Base-by-base conservation (phyloP, 805 yeast species). In the Wickerhamiella sorbophila region DNA sequence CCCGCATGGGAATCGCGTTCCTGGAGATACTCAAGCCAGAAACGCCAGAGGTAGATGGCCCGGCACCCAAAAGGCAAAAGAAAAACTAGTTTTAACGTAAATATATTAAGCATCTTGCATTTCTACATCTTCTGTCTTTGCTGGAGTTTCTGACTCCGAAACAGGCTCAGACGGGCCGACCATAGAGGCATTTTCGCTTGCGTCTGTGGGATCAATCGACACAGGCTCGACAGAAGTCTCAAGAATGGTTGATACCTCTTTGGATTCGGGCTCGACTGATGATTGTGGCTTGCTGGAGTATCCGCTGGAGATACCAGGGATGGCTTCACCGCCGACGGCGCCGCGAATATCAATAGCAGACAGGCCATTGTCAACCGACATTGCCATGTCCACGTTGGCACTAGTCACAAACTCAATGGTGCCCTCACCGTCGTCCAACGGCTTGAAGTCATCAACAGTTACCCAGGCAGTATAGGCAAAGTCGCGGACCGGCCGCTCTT, bases 1-100 rank as follows among this genome's bases (percentile, higher is more conserved):
- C 87, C 0, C 65, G 87, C 49, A 64, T 70, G 34, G 79, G 87
- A 3, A 56, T 78, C 4, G 64, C 75, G 4, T 72, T 80, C 44
- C 47, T 81, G 12, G 62, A 67, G n/a, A 54, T 76, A 33, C 71
- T 72, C 29, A 24, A 24, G 12, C 12, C 29, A 24, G 10, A 24
- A 24, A 12, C 6, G 48, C 40, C 48, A 4, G 45, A 37, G 4
- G 46, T 39, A 9, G 37, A 38, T 20, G 29, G 12, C n/a, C n/a
- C n/a, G n/a, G n/a, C n/a, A n/a, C n/a, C n/a, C n/a, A n/a, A n/a
- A 8, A 24, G 12, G 29, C 29, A 12, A 24, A 12, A 6, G 29
- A 24, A 24, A 24, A 24, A 24, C 6, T 24, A 12, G 12, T 24
- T 34, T 17, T 14, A 17, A 16, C 12, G 21, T 39, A 21, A 36